Evolutionary conservation across 2,329 filamentous ascomycete genomes (phyloP), one percentile per base, ranked within the genome.

Genomic region (Venturia aucupariae): DNA sequence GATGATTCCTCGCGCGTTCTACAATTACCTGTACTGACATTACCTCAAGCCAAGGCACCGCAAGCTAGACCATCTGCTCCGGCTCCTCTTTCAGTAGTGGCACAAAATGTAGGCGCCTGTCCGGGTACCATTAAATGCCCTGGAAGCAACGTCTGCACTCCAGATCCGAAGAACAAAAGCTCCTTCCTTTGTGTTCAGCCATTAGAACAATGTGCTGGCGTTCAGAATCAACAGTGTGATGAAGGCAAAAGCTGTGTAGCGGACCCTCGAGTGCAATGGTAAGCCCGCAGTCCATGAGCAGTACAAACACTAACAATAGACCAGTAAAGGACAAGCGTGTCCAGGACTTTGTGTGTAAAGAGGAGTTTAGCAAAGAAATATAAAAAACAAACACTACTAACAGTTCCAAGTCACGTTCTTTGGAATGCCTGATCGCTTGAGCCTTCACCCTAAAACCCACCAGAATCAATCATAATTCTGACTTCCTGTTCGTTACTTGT

Each of bases 91-190:
- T 46, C 44, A 46, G 44, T 46, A 22, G 4, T 15, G 41, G 24
- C 57, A 42, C 57, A 38, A 13, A 41, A 35, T 27, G 32, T 39
- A 15, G 57, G 57, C 22, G 32, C 57, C 41, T 60, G 57, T 27
- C 57, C 57, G 27, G 57, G 24, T 15, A 60, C 24, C 17, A 42
- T 60, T n/a, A 60, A 42, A 60, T 60, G 57, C 27, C 57, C 57
- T 2, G 57, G 57, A 11, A 60, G n/a, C 38, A 60, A 42, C 5
- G n/a, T 60, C 38, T 60, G 59, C 59, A 60, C 19, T 41, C 35
- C 35, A 22, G 59, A 60, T 27, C 59, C 59, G 59, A 60, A 19
- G 35, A 24, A n/a, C 24, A 44, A 24, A 44, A 60, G 32, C 39
- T 32, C 57, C 5, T 60, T 60, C 19, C 32, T 60, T 35, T 60